Evolutionary conservation across 768 basidiomycete species (phyloP).

Genomic region (Kwoniella sp.): DNA sequence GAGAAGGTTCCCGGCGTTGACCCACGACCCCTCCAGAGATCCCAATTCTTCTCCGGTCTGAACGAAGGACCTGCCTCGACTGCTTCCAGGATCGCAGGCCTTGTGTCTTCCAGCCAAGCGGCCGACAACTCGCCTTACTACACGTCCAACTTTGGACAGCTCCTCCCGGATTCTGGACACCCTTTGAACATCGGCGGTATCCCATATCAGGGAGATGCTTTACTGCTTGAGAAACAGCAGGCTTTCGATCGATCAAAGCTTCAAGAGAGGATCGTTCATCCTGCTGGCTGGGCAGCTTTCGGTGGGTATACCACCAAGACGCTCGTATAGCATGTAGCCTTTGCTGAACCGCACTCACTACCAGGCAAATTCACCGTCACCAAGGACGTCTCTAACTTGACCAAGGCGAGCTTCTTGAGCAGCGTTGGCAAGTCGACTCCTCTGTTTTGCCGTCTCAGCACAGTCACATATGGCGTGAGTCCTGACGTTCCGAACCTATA

Average conservation of each 20-base stretch:
- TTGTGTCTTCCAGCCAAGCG: slow-evolving; percentile 38
- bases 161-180: slow-evolving; percentile 46
- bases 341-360: too few relatives aligned
- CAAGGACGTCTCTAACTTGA: slow-evolving; percentile 46
- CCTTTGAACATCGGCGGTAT: slow-evolving; percentile 52
- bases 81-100: slow-evolving; percentile 47
- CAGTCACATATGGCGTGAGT: slow-evolving; percentile 50
- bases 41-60: slow-evolving; percentile 47
- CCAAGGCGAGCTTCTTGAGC: slow-evolving; percentile 50
- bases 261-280: slow-evolving; percentile 52
- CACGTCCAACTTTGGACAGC: slow-evolving; percentile 52
- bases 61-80: slow-evolving; percentile 52
- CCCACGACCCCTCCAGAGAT: slow-evolving; percentile 45
- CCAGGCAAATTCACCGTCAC: slow-evolving; percentile 47
- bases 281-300: slow-evolving; percentile 47
- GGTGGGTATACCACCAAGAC: slow-evolving; percentile 20
- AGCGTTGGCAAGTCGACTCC: slow-evolving; percentile 43
- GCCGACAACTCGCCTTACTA: slow-evolving; percentile 45
- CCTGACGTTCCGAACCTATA: too few relatives aligned
- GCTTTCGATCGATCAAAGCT: slow-evolving; percentile 51
- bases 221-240: slow-evolving; percentile 53
- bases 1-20: slow-evolving; percentile 49
- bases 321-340: too few relatives aligned
- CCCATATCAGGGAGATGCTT: slow-evolving; percentile 45
- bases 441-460: slow-evolving; percentile 43